Conservation (phyloP, 2,329 filamentous ascomycete genomes). For the Trichophyton equinum region DNA sequence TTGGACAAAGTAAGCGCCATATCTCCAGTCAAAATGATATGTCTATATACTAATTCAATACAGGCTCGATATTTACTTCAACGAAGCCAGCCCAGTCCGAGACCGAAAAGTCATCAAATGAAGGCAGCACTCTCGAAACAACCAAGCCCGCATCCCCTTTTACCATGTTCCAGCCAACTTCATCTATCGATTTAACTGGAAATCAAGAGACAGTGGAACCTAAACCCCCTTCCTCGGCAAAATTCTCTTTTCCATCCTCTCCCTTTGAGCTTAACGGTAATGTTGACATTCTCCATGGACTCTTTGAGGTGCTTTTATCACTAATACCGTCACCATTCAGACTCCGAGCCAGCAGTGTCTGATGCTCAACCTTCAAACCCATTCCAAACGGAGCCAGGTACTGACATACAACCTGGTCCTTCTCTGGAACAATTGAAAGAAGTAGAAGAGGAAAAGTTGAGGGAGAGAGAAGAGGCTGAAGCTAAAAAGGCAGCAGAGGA, state of each 20-base stretch:
- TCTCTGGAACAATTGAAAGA: background rate
- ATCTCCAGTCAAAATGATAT: background rate
- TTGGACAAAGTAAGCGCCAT: background rate
- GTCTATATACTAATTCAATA: background rate
- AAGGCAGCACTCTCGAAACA: background rate
- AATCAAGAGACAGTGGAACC: background rate
- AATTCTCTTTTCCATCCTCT: background rate
- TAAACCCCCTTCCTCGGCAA: background rate
- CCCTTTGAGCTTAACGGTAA: background rate
- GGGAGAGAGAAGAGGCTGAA: background rate
- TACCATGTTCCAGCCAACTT: background rate
- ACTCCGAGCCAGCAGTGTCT: background rate
- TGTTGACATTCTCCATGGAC: background rate
- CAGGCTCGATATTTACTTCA: background rate
- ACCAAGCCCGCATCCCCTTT: background rate
- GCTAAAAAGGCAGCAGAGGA: background rate
- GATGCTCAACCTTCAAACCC: background rate
- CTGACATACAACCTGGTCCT: background rate
- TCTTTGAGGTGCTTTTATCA: background rate
- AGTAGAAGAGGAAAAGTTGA: background rate
- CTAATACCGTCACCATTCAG: background rate
- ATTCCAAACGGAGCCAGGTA: background rate
- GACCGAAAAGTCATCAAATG: background rate
- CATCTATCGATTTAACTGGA: background rate
- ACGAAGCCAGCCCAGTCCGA: background rate